Base-by-base conservation (phyloP, 805 yeast genomes). In the Cyberlindnera saturnus region DNA sequence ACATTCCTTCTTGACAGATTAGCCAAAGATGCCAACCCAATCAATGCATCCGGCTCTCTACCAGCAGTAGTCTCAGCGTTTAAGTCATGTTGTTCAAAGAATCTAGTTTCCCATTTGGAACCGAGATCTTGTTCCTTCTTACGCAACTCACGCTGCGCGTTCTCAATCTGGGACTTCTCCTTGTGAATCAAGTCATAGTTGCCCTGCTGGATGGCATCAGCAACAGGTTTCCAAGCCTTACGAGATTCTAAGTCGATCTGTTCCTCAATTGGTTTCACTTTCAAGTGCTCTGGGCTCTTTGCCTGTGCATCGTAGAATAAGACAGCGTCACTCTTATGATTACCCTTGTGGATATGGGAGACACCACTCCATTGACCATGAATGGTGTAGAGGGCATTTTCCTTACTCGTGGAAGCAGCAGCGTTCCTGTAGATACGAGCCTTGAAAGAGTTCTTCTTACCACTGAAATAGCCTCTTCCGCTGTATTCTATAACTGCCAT, bases 381-480 rank as follows among this genome's bases (percentile, higher is more conserved):
- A 47, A 93, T 81, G 14, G 95, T 85, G 66, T 77, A 86, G 43
- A 88, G 65, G 1, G 95, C 86, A 46, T 79, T 77, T 30, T 74
- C 77, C 44, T 69, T 68, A 51, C 75, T 77, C 43, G 69, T 59
- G n/a, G 74, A 69, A n/a, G 74, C 68, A 23, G 66, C 64, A 40
- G 63, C 56, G 58, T 75, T 77, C 54, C 74, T 75, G 61, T 61
- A 85, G 47, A 93, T 73, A 59, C 91, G 77, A 20, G 96, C 96
- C 67, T 90, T 93, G 69, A 84, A 88, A 15, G 89, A 67, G 68
- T 93, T 90, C 71, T 90, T 91, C 73, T 90, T 91, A 56, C 99
- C 99, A 17, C 88, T 76, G 60, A 93, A 88, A 69, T 89, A 93
- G 29, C 99, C 99, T 65, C 93, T 81, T 30, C 99, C 99, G 32